Evolutionary conservation across 371 early-diverging fungal genomes (phyloP), one percentile per base, ranked within the genome.

Genomic region (Phascolomyces articulosus): DNA sequence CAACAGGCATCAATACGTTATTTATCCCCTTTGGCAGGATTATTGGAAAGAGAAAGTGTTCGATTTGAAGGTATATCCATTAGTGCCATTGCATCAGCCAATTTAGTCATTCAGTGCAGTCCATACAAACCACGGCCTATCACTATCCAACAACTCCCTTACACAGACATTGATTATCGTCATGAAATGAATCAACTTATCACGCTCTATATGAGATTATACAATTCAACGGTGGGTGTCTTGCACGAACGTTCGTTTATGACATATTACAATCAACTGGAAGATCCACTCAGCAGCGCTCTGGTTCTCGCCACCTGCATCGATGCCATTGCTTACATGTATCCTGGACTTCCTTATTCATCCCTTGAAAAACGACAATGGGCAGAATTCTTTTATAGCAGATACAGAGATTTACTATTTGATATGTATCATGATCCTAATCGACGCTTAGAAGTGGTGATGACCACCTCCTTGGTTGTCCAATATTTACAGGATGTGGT

Each of bases 351-450:
- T 6, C 13, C 51, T 13, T 63, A 63, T 24, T 31, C 48, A 7
- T 7, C 34, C 11, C 15, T 34, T 11, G 63, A 63, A 23, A 63
- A 53, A 7, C 66, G 67, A 55, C 26, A 47, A 7, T 27, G 66
- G 20, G 62, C 63, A 4, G 70, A 70, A 21, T 59, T 63, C 40
- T 66, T 70, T 41, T 70, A 66, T 38, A 18, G 55, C 9, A 26
- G 23, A 16, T 57, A 54, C 15, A 55, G 26, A 31, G 56, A 60
- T 26, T 29, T 49, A 8, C 23, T 70, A 1, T 18, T 40, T n/a
- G 70, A 70, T 11, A 60, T 53, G 38, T 70, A 63, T 57, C 66
- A 70, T 21, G 70, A 70, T 40, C 67, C 70, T 0, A n/a, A 60
- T 1, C 63, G 60, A 27, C 44, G 64, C 15, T 18, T 66, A 3